phyloP scores from a whole-genome alignment of 768 basidiomycete genomes.

The Lactifluus pinguis region DNA sequence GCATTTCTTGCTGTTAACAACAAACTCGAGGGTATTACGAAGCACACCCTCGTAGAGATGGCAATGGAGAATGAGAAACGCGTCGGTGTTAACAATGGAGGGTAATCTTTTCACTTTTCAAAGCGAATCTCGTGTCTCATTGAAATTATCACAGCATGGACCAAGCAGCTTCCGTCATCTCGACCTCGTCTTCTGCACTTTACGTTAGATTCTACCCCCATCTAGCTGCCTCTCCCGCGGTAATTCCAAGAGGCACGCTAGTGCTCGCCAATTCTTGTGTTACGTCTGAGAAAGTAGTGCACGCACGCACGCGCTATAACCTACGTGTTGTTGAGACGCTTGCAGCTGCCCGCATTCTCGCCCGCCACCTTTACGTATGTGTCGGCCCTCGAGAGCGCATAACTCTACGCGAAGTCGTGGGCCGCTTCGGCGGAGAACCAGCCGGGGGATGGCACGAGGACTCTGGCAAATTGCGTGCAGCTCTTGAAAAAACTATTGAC shows the following conservation, averaged over 20 bases:
- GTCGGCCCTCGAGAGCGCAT: constrained; percentile 40
- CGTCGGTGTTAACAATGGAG: constrained; percentile 76
- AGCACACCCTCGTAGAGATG: constrained; percentile 69
- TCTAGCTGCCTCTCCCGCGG: constrained; percentile 56
- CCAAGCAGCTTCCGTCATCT: constrained; percentile 83
- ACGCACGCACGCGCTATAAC: constrained; percentile 75
- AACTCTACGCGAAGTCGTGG: constrained; percentile 60
- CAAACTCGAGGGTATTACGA: constrained; percentile 44
- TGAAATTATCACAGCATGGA: constrained; percentile 53
- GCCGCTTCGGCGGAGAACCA: constrained; percentile 42
- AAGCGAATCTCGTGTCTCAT: background rate
- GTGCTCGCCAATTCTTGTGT: constrained; percentile 81
- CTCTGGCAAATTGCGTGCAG: constrained; percentile 36
- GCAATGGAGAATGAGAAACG: constrained; percentile 79
- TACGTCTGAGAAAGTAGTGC: constrained; percentile 69
- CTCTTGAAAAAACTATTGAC: constrained; percentile 37
- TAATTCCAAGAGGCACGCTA: constrained; percentile 55
- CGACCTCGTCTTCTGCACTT: constrained; percentile 56
- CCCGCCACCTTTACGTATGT: constrained; percentile 43
- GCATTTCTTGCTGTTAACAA: constrained; percentile 73
- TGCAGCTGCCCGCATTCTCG: constrained; percentile 67
- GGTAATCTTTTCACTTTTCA: constrained; percentile 35
- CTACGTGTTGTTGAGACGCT: constrained; percentile 88
- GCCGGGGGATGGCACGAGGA: constrained; percentile 36
- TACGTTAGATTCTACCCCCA: constrained; percentile 77